These are phyloP conservation scores for Nicotiana otophora DNA, from an alignment of 257 asterid species.

Conservation along the genomic window DNA sequence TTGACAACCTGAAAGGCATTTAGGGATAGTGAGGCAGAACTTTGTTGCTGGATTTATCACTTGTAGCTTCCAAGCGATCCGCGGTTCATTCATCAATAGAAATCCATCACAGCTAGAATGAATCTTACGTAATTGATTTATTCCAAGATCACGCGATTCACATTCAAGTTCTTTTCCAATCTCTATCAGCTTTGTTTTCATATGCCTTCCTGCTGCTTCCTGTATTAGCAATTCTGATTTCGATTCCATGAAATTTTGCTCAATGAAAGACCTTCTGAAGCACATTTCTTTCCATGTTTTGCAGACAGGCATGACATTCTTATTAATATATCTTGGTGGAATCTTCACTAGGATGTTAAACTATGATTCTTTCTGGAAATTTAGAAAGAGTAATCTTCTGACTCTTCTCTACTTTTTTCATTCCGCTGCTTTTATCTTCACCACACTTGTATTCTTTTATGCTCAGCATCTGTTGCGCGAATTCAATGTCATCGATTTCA, in stretches of 20 bases:
- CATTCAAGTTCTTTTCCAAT: neutral
- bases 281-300: slow-evolving; percentile 10
- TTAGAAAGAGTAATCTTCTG: neutral
- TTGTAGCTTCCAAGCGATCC: neutral
- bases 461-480: neutral
- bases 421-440: neutral
- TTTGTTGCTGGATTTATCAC: slow-evolving; percentile 11
- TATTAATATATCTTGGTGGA: neutral
- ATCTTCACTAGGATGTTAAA: slow-evolving; percentile 16
- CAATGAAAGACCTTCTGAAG: neutral
- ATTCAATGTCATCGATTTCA: neutral
- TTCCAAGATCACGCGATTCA: slow-evolving; percentile 1
- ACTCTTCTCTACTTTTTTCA: neutral
- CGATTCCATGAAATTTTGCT: slow-evolving; percentile 2
- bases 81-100: slow-evolving; percentile 6
- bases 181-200: neutral
- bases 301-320: slow-evolving; percentile 10
- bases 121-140: neutral
- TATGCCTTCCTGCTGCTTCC: neutral
- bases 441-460: neutral
- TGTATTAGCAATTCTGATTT: slow-evolving; percentile 3
- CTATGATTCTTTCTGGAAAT: slow-evolving; percentile 4
- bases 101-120: slow-evolving; percentile 22
- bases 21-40: slow-evolving; percentile 3
- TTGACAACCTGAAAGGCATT: neutral